Conservation (phyloP, 2,329 filamentous ascomycete genomes). For the Immersiporthe knoxdaviesiana region DNA sequence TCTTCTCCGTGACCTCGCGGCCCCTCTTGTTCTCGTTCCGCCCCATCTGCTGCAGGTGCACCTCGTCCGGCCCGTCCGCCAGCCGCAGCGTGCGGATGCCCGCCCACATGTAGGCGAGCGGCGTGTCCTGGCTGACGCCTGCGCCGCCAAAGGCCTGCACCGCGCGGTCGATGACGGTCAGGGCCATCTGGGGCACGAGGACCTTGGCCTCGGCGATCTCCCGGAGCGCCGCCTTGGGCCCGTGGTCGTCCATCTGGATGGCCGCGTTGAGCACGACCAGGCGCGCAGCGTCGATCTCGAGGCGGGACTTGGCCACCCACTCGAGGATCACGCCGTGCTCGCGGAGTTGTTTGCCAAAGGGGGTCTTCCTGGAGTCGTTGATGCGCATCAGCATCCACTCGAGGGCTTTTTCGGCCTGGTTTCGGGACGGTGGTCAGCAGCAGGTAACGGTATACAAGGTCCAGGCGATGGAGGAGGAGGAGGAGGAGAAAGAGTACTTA, state of each 20-base stretch:
- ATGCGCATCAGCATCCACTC: conserved; percentile 94
- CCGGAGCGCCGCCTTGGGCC: conserved; percentile 86
- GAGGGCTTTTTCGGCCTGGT: conserved; percentile 78
- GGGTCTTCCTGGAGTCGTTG: conserved; percentile 88
- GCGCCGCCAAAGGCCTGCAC: conserved; percentile 91
- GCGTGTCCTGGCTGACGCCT: conserved; percentile 93
- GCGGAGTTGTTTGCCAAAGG: conserved; percentile 84
- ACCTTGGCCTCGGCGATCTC: conserved; percentile 97
- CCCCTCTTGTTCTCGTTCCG: conserved; percentile 78
- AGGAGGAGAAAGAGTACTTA: conserved; percentile 49
- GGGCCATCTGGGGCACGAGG: conserved; percentile 77
- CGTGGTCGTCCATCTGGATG: conserved; percentile 87
- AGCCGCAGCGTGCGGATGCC: conserved; percentile 79
- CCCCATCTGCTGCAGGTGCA: conserved; percentile 82
- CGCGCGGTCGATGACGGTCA: conserved; percentile 90
- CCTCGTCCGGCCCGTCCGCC: conserved; percentile 95
- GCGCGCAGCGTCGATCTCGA: conserved; percentile 92
- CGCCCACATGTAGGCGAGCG: conserved; percentile 83
- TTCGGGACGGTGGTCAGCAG: background rate
- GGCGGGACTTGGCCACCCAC: conserved; percentile 87
- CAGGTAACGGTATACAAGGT: background rate
- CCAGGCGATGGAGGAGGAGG: no score
- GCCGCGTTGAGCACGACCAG: conserved; percentile 92
- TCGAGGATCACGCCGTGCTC: conserved; percentile 95
- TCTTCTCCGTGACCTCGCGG: conserved; percentile 60